These are phyloP conservation scores for Bauhinia variegata DNA, from an alignment of 306 rosid genomes.

Conservation along the genomic window DNA sequence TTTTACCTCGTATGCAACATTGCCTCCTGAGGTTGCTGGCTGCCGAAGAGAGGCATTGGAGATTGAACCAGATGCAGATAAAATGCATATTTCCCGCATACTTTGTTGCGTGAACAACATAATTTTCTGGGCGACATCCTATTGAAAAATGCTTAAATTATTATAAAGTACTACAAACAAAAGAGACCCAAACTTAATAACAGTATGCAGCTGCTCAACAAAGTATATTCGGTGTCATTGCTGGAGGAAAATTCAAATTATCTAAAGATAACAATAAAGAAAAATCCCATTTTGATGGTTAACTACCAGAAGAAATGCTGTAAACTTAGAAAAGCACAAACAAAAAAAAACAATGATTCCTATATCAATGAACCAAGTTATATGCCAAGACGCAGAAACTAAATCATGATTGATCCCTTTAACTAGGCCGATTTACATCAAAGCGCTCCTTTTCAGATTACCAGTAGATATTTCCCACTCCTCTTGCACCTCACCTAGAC, in stretches of 20 bases:
- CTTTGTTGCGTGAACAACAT: constrained; percentile 91
- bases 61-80: constrained; percentile 92
- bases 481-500: constrained; percentile 16
- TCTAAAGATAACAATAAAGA: constrained; percentile 9
- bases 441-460: constrained; percentile 16
- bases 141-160: constrained; percentile 42
- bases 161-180: constrained; percentile 40
- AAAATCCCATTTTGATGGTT: constrained; percentile 15
- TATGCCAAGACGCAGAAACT: constrained; percentile 7
- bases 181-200: constrained; percentile 29
- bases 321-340: background rate
- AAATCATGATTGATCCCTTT: constrained; percentile 21
- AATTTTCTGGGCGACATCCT: constrained; percentile 98
- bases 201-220: constrained; percentile 23
- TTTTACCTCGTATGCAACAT: constrained; percentile 84
- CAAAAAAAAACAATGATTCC: background rate
- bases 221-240: constrained; percentile 22
- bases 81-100: constrained; percentile 89
- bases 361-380: background rate
- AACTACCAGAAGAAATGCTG: constrained; percentile 25
- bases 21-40: constrained; percentile 95
- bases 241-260: constrained; percentile 6
- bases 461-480: constrained; percentile 13
- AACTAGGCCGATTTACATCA: constrained; percentile 11
- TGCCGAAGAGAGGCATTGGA: constrained; percentile 89